A percentile compares a stretch with the other conserved stretches of the same genome.
phyloP scores from a whole-genome alignment of 2,329 filamentous ascomycete genomes.

The Fusarium neocosmosporiellum region DNA sequence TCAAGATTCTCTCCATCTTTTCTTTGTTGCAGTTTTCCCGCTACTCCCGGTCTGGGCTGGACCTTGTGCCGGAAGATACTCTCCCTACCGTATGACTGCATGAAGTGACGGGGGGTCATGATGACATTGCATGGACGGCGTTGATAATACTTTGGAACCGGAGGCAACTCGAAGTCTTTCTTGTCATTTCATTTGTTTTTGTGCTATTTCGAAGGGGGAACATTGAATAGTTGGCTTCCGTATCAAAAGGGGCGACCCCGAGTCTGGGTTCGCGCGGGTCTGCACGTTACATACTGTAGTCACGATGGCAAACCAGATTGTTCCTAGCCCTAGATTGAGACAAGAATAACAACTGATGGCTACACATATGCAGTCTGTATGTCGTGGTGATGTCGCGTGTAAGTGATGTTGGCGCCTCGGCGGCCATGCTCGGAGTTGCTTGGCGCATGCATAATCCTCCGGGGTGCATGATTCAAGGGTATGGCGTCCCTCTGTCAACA shows the following conservation, averaged over 20 bases:
- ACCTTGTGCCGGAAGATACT: constrained; percentile 39
- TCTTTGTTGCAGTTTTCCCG: constrained; percentile 29
- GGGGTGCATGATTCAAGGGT: neutral
- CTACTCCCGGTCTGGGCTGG: constrained; percentile 43
- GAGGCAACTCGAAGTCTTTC: constrained; percentile 30
- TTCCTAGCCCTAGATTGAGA: constrained; percentile 34
- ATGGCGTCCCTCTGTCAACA: neutral
- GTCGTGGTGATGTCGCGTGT: neutral
- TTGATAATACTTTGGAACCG: constrained; percentile 29
- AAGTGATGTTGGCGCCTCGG: neutral
- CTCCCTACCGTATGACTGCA: constrained; percentile 37
- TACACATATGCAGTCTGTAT: neutral
- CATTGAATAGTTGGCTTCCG: constrained; percentile 15
- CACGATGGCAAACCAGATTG: constrained; percentile 36
- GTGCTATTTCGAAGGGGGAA: neutral
- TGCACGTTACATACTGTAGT: constrained; percentile 29
- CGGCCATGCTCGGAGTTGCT: constrained; percentile 16
- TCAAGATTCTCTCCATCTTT: neutral
- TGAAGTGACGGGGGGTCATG: constrained; percentile 25
- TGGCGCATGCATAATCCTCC: constrained; percentile 4
- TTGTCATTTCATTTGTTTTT: constrained; percentile 28
- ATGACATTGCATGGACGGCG: constrained; percentile 21
- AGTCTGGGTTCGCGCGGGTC: constrained; percentile 15
- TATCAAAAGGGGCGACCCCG: constrained; percentile 4
- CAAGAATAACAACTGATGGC: constrained; percentile 27